Percentiles rank a stretch among this genome's conserved stretches.
These are phyloP conservation scores for Phytophthora agathidicida DNA, from an alignment of 352 stramenopile species.

Conservation along the genomic window DNA sequence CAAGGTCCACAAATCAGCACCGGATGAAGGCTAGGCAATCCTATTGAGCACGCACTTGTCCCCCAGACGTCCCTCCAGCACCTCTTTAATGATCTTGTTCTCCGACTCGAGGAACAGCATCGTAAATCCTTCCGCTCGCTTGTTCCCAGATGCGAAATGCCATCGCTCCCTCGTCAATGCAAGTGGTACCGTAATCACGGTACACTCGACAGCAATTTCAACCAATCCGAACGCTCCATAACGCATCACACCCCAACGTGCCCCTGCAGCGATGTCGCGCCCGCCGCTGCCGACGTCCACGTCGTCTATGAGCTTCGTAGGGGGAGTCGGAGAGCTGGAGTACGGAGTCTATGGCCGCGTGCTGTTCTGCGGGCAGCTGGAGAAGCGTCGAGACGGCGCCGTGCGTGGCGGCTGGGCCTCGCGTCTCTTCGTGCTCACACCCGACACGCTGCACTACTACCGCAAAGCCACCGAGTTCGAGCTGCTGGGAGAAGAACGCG, in stretches of 20 bases:
- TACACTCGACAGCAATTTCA: constrained; percentile 14
- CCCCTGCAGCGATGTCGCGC: constrained; percentile 23
- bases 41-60: constrained; percentile 55
- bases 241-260: constrained; percentile 8
- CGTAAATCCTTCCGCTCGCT: constrained; percentile 3
- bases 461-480: constrained; percentile 74
- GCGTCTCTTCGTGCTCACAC: constrained; percentile 83
- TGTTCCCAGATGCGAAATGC: constrained; percentile 36
- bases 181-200: constrained; percentile 15
- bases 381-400: constrained; percentile 78
- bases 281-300: constrained; percentile 28
- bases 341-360: constrained; percentile 78
- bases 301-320: constrained; percentile 23
- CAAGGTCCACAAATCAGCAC: not conserved
- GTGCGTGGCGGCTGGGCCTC: constrained; percentile 77
- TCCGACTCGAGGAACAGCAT: constrained; percentile 89
- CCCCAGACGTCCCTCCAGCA: constrained; percentile 71
- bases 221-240: constrained; percentile 5
- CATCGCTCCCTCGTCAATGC: constrained; percentile 16
- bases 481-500: constrained; percentile 80
- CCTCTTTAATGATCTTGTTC: constrained; percentile 91
- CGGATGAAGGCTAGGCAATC: not conserved
- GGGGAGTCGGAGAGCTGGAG: constrained; percentile 37
- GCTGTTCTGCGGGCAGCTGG: constrained; percentile 75
- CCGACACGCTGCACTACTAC: constrained; percentile 83